These are phyloP conservation scores for Candida tibetensis DNA, from an alignment of 805 yeast species.

Conservation along the genomic window DNA sequence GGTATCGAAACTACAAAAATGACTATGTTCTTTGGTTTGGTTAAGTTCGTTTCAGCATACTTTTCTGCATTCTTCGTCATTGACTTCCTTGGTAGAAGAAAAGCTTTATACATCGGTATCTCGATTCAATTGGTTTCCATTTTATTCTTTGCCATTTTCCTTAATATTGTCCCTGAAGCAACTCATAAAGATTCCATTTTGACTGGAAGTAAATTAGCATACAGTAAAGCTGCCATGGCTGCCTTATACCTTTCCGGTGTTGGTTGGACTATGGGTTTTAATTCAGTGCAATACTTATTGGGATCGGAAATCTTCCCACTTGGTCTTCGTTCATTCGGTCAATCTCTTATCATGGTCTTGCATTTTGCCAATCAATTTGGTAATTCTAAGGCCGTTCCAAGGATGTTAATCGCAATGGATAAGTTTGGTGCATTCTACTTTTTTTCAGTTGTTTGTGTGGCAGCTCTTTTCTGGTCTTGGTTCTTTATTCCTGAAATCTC, in stretches of 20 bases:
- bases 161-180: conserved; percentile 45
- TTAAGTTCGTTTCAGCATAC: conserved; percentile 49
- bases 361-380: conserved; percentile 59
- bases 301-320: conserved; percentile 57
- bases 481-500: conserved; percentile 50
- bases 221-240: conserved; percentile 50
- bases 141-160: conserved; percentile 47
- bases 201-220: conserved; percentile 30
- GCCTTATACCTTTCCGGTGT: conserved; percentile 49
- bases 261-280: conserved; percentile 62
- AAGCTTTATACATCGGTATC: conserved; percentile 49
- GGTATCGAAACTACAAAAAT: conserved; percentile 42
- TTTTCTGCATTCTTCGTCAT: conserved; percentile 51
- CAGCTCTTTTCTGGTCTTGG: conserved; percentile 48
- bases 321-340: conserved; percentile 47
- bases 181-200: conserved; percentile 27
- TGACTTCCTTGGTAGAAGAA: conserved; percentile 53
- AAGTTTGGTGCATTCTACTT: conserved; percentile 52
- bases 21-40: conserved; percentile 54
- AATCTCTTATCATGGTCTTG: conserved; percentile 51
- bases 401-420: conserved; percentile 46
- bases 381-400: conserved; percentile 54
- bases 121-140: conserved; percentile 40
- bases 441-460: conserved; percentile 41
- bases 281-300: conserved; percentile 52